These are phyloP conservation scores for Torrubiellomyces zombiae DNA, from an alignment of 2,329 filamentous ascomycete species.

Conservation along the genomic window DNA sequence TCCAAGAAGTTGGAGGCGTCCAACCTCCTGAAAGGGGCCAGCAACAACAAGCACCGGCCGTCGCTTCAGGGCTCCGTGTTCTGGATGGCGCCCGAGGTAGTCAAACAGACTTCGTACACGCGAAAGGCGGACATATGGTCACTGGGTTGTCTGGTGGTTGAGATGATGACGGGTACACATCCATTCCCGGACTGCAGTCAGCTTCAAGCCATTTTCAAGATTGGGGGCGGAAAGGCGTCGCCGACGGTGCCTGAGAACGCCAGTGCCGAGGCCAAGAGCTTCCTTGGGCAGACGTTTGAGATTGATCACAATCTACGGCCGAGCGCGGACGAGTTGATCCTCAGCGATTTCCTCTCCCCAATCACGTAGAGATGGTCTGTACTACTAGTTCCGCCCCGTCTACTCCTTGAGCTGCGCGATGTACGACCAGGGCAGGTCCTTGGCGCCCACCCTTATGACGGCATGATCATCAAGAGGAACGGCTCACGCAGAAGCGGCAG, in stretches of 20 bases:
- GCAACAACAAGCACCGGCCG: slow-evolving; percentile 50
- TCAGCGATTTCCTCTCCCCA: slow-evolving; percentile 65
- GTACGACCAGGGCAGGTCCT: too few relatives aligned
- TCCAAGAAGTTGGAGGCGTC: slow-evolving; percentile 93
- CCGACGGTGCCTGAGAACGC: slow-evolving; percentile 80
- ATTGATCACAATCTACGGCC: slow-evolving; percentile 86
- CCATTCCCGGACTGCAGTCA: slow-evolving; percentile 96
- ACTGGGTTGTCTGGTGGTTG: slow-evolving; percentile 85
- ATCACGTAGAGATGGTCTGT: slow-evolving; percentile 29
- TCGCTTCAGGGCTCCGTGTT: slow-evolving; percentile 95
- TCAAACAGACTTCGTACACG: slow-evolving; percentile 93
- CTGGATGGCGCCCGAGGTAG: slow-evolving; percentile 99
- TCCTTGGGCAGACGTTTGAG: slow-evolving; percentile 83
- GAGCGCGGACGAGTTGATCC: slow-evolving; percentile 77
- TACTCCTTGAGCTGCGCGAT: too few relatives aligned
- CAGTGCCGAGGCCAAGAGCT: slow-evolving; percentile 67
- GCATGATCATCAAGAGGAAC: too few relatives aligned
- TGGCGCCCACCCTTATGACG: too few relatives aligned
- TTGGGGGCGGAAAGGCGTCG: slow-evolving; percentile 71
- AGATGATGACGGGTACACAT: slow-evolving; percentile 97
- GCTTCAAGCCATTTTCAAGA: slow-evolving; percentile 96
- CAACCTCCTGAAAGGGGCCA: slow-evolving; percentile 57
- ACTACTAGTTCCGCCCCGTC: background rate
- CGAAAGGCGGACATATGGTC: slow-evolving; percentile 99
- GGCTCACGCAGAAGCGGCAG: too few relatives aligned